Evolutionary conservation across 208 protist species (phyloP).

Genomic region (Leishmania amazonensis): DNA sequence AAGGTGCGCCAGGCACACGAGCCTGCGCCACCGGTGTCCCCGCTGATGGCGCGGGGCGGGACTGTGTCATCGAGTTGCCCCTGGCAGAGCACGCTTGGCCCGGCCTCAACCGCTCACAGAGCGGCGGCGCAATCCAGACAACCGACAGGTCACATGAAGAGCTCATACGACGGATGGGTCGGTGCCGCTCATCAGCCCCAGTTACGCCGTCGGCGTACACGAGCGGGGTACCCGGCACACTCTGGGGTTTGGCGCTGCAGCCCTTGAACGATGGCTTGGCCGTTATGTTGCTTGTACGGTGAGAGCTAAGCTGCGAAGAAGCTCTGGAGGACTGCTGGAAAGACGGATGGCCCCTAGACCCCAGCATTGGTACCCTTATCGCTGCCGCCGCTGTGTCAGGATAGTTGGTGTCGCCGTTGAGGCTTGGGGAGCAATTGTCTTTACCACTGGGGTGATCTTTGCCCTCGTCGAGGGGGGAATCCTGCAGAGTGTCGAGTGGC

Average conservation of each 20-base stretch:
- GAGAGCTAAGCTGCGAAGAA: neutral
- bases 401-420: neutral
- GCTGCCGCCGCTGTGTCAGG: neutral
- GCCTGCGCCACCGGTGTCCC: neutral
- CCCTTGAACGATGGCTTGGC: neutral
- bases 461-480: neutral
- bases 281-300: neutral
- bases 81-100: too few relatives aligned
- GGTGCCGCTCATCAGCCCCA: neutral
- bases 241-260: neutral
- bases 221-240: neutral
- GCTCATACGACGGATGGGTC: conserved; percentile 2
- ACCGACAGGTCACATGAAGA: conserved; percentile 1
- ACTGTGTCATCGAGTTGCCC: neutral
- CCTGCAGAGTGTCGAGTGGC: conserved; percentile 5
- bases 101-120: neutral
- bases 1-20: neutral
- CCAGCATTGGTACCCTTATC: neutral
- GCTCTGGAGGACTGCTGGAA: neutral
- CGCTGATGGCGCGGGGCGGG: neutral
- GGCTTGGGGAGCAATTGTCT: neutral
- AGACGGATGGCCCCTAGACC: neutral
- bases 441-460: neutral
- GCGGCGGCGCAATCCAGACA: conserved; percentile 1
- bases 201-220: too few relatives aligned